Base-by-base conservation (phyloP, 306 rosid genomes). In the Pueraria montana region DNA sequence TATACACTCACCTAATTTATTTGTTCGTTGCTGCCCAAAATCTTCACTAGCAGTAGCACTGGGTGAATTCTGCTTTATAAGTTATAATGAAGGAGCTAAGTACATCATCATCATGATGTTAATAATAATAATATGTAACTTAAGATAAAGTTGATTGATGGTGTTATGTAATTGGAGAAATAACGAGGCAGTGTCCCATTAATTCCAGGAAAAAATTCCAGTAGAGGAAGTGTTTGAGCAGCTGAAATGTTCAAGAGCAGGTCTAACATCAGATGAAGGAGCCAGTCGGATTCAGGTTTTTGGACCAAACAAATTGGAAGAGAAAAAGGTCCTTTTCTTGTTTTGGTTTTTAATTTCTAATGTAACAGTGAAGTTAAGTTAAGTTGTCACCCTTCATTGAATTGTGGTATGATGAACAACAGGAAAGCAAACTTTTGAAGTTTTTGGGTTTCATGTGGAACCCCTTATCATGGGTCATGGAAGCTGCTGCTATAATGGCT, bases 371-470 rank as follows among this genome's bases (percentile, higher is more conserved):
- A 69, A 50, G 55, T 58, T 76, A 21, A 45, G 55, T 58, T 76
- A n/a, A 26, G 11, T 64, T 64, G 11, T 10, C 40, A 46, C 9
- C 4, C 13, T 30, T 49, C 27, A 21, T 14, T 70, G 84, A 42
- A 40, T 36, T 72, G 72, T 21, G 42, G 11, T 20, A 43, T 69
- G 56, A 55, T 75, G 53, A 88, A 52, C 2, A 13, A 79, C 91
- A 94, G 95, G 99, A 96, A 72, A 94, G 97, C 97, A 96, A 96
- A 42, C 0, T 96, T 72, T 86, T 96, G 84, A 96, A 96, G 85
- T 96, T 96, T 80, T 67, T 96, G 88, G 99, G 99, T 8, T 96
- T 96, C 86, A 96, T 96, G 99, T 96, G 99, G 99, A 96, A 96
- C 77, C 99, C 99, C 6, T 83, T 96, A 16, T 96, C 99, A 5